A percentile compares a stretch with the other conserved stretches of the same genome.
Evolutionary conservation across 768 basidiomycete species (phyloP).

Genomic region (Auricularia cornea): DNA sequence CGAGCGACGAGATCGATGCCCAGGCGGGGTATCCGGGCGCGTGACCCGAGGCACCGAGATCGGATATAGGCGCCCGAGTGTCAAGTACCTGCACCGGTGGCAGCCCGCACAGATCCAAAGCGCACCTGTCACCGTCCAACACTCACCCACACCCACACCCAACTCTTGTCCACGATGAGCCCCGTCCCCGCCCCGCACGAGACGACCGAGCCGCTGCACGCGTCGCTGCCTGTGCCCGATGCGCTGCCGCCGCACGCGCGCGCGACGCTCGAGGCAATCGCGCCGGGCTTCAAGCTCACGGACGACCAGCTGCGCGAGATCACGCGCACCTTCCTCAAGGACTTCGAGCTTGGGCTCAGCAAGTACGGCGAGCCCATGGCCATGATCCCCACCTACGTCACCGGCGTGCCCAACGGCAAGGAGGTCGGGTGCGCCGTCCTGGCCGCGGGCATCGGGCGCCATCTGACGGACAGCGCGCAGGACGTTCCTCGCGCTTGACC

Average conservation of each 20-base stretch:
- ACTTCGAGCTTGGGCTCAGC: conserved; percentile 66
- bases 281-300: conserved; percentile 62
- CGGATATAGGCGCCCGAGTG: too few relatives aligned
- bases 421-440: conserved; percentile 70
- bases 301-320: conserved; percentile 57
- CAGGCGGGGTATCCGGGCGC: too few relatives aligned
- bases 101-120: neutral
- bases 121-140: neutral
- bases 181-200: neutral
- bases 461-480: conserved; percentile 30
- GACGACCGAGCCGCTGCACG: neutral
- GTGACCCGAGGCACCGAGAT: too few relatives aligned
- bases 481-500: conserved; percentile 91
- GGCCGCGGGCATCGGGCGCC: neutral
- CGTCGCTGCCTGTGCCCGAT: neutral
- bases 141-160: neutral
- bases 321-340: conserved; percentile 70
- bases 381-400: conserved; percentile 96
- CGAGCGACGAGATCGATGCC: too few relatives aligned
- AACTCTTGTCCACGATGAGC: neutral
- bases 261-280: conserved; percentile 53
- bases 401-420: conserved; percentile 87
- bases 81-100: too few relatives aligned
- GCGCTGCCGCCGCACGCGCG: conserved; percentile 21
- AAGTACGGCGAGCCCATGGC: conserved; percentile 77